Base-by-base conservation (phyloP, 1,284 basidiomycete genomes). In the Rugosomyces carneus region DNA sequence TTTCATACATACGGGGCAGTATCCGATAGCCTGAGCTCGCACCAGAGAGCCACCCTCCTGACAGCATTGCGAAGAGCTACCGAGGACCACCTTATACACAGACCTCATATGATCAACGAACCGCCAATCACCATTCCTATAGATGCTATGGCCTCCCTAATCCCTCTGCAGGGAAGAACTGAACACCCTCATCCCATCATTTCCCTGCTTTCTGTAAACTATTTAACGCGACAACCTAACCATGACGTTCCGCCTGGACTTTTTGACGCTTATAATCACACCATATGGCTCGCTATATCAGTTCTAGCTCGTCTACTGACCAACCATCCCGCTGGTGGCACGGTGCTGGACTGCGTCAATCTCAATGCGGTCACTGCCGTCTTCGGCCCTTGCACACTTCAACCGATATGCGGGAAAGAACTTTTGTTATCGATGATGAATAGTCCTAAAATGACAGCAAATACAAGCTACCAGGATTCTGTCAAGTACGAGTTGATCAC, bases 401-500 rank as follows among this genome's bases (percentile, higher is more conserved):
- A 34, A 20, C 40, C 40, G 19, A 31, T 32, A 19, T 42, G 19
- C n/a, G 27, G 40, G 7, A 42, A 42, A 21, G 29, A 42, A 21
- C 29, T 42, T 20, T 11, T 42, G 6, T 13, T 42, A 29, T 42
- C 40, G 15, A 32, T 42, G 40, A 42, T 42, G 40, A 42, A 42
- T 20, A 42, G 19, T 29, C 40, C 40, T 8, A 32, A 29, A 3
- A 32, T 20, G 40, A 34, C 40, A n/a, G 16, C 16, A 20, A 42
- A 20, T 16, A 42, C 40, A 3, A 42, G 15, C 29, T 42, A 42
- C n/a, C 29, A 34, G 18, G 40, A 42, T 34, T 42, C 40, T n/a
- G 40, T 42, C 13, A 29, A 34, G 2, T 34, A 32, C 20, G 40
- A 42, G 7, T 7, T 32, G 11, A n/a, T 34, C 16, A 23, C 40